Conservation (phyloP, 805 yeast species). For the Torulaspora microellipsoides region DNA sequence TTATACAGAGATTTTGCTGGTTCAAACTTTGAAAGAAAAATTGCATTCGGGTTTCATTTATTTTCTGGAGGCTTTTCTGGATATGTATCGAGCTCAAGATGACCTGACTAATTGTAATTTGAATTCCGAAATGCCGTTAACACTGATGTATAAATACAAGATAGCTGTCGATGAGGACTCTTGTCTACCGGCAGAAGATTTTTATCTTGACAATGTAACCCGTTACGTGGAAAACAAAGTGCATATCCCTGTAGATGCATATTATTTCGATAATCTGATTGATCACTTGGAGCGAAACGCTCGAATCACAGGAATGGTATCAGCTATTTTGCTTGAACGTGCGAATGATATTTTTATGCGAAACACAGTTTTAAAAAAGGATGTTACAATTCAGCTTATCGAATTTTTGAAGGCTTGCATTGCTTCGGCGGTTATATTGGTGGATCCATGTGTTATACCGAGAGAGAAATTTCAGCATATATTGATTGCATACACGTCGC, state of each 20-base stretch:
- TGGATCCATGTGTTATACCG: not conserved
- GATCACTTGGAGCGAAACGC: constrained; percentile 3
- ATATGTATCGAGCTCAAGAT: constrained; percentile 1
- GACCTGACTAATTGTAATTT: not conserved
- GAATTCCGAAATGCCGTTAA: constrained; percentile 6
- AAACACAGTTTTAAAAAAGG: constrained; percentile 8
- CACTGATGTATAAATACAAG: constrained; percentile 9
- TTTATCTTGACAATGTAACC: constrained; percentile 11
- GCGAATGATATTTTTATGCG: constrained; percentile 11
- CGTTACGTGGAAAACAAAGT: constrained; percentile 3
- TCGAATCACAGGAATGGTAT: constrained; percentile 6
- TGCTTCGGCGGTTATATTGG: not conserved
- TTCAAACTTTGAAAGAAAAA: constrained; percentile 3
- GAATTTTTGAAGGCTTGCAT: constrained; percentile 2
- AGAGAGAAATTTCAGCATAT: not conserved
- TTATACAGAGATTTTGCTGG: constrained; percentile 5
- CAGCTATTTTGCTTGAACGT: constrained; percentile 6
- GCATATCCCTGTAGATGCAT: constrained; percentile 1
- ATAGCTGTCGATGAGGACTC: constrained; percentile 3
- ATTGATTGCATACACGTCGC: constrained; percentile 6
- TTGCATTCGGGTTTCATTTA: not conserved
- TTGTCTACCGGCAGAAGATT: constrained; percentile 1
- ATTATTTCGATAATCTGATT: constrained; percentile 3
- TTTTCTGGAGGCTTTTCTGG: constrained; percentile 8
- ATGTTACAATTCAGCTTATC: constrained; percentile 1